These are phyloP conservation scores for Solanum arcanum DNA, from an alignment of 257 asterid genomes.

Conservation along the genomic window DNA sequence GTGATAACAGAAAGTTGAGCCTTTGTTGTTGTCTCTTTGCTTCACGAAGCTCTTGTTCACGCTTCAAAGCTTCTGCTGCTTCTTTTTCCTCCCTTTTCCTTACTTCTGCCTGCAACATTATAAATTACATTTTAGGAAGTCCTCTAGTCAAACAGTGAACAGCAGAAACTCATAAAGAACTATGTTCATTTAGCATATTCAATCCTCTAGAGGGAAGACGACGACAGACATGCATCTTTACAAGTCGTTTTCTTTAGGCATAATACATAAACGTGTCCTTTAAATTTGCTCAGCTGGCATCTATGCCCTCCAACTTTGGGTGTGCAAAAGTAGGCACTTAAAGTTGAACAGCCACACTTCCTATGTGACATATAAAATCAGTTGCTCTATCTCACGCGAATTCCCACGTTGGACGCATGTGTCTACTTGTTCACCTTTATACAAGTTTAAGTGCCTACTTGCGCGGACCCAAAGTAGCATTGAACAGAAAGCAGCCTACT, in stretches of 20 bases:
- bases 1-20: constrained; percentile 92
- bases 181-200: neutral
- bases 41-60: constrained; percentile 99
- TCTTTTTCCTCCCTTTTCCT: constrained; percentile 96
- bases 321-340: neutral
- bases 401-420: neutral
- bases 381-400: neutral
- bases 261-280: neutral
- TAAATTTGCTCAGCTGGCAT: neutral
- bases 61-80: constrained; percentile 98
- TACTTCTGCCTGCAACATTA: constrained; percentile 69
- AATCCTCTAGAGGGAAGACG: neutral
- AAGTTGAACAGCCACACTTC: neutral
- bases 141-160: neutral
- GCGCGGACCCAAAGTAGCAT: neutral
- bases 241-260: neutral
- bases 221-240: neutral
- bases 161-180: neutral
- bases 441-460: neutral
- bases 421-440: neutral
- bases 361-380: neutral
- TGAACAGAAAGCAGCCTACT: neutral
- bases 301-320: neutral
- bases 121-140: constrained; percentile 5
- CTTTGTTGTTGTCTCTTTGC: constrained; percentile 98